Conservation (phyloP, 345 rosid genomes). For the Rhodamnia rubescens region DNA sequence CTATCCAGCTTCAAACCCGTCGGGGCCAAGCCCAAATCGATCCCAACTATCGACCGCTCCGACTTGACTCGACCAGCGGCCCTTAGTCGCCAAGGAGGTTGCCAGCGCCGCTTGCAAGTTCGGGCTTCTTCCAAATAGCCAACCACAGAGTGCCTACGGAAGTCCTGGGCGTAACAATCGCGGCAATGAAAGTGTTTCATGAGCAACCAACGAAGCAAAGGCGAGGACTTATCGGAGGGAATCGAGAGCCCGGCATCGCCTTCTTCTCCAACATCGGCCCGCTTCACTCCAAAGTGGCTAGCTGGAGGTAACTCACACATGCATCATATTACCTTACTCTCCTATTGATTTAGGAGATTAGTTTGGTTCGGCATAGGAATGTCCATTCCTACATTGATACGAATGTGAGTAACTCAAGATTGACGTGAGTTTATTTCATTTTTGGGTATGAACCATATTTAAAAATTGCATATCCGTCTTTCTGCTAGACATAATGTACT, state of each 20-base stretch:
- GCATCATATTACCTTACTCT: background rate
- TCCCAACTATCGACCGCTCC: constrained; percentile 36
- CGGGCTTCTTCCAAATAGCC: constrained; percentile 39
- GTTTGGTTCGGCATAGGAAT: background rate
- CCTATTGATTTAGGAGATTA: constrained; percentile 11
- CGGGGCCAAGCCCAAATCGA: background rate
- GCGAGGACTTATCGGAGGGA: constrained; percentile 17
- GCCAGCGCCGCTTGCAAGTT: constrained; percentile 12
- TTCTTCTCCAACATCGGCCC: constrained; percentile 28
- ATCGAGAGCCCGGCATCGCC: background rate
- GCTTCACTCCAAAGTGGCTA: constrained; percentile 32
- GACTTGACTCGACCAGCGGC: constrained; percentile 17
- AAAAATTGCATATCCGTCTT: too few species aligned
- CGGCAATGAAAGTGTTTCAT: constrained; percentile 2
- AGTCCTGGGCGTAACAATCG: constrained; percentile 7
- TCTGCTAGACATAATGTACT: too few species aligned
- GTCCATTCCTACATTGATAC: background rate
- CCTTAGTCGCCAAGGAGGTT: constrained; percentile 17
- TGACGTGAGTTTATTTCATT: background rate
- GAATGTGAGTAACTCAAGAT: background rate
- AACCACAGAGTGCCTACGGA: constrained; percentile 1
- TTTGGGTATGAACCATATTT: too few species aligned
- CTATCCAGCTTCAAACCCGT: background rate
- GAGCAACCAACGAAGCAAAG: constrained; percentile 31
- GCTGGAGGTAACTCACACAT: constrained; percentile 28